Conservation (phyloP, 2,329 filamentous ascomycete species). For the Diplodia corticola region DNA sequence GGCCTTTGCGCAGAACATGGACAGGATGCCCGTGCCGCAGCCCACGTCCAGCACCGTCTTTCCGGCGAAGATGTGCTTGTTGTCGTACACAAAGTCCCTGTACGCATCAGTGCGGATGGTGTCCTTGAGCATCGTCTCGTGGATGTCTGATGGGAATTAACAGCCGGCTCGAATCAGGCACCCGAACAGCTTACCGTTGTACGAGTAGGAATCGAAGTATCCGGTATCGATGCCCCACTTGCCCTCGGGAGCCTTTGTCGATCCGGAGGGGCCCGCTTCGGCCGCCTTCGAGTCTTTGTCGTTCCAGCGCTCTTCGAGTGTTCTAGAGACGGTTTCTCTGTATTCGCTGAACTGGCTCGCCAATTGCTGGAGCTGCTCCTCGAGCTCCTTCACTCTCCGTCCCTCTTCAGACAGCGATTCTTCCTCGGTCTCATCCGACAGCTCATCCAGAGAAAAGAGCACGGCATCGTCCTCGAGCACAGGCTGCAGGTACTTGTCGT, state of each 20-base stretch:
- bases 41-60: slow-evolving; percentile 91
- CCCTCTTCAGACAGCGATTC: slow-evolving; percentile 30
- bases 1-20: slow-evolving; percentile 91
- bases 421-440: slow-evolving; percentile 38
- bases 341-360: slow-evolving; percentile 46
- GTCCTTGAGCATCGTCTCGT: slow-evolving; percentile 95
- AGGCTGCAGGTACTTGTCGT: slow-evolving; percentile 80
- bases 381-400: slow-evolving; percentile 17
- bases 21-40: slow-evolving; percentile 79
- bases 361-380: slow-evolving; percentile 29
- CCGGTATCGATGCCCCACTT: slow-evolving; percentile 56
- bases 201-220: slow-evolving; percentile 66
- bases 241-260: slow-evolving; percentile 1
- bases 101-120: slow-evolving; percentile 85
- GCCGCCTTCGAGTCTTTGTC: slow-evolving; percentile 35
- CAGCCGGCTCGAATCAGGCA: not conserved
- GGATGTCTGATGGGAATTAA: slow-evolving; percentile 64
- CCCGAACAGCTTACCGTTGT: slow-evolving; percentile 58
- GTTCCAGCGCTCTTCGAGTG: slow-evolving; percentile 37
- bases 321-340: slow-evolving; percentile 32
- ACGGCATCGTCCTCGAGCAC: slow-evolving; percentile 86
- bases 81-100: slow-evolving; percentile 90
- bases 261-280: slow-evolving; percentile 30
- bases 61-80: slow-evolving; percentile 81
- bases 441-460: slow-evolving; percentile 82